phyloP scores from a whole-genome alignment of 352 stramenopile species.

The Phytophthora citricola region DNA sequence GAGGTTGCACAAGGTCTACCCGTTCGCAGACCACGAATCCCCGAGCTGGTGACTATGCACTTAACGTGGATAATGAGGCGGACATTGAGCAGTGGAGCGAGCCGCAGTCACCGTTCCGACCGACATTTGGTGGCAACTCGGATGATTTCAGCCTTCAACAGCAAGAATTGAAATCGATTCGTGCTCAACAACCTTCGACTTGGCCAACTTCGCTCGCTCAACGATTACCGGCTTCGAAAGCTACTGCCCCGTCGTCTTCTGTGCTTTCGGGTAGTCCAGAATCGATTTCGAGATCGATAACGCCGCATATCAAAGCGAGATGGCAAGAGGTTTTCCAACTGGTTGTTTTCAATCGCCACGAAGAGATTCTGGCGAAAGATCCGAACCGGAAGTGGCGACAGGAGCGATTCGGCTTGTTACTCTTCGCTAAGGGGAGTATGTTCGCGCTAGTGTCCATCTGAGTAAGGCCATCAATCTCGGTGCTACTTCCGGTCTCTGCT shows the following conservation, averaged over 20 bases:
- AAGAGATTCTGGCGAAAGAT: constrained; percentile 65
- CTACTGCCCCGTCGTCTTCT: background rate
- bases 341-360: constrained; percentile 62
- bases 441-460: constrained; percentile 53
- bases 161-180: constrained; percentile 3
- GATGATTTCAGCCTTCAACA: constrained; percentile 3
- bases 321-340: constrained; percentile 54
- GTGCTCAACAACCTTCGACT: background rate
- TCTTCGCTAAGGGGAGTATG: constrained; percentile 55
- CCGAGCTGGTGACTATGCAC: constrained; percentile 11
- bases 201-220: background rate
- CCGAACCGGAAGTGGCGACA: constrained; percentile 69
- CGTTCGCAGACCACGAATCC: constrained; percentile 21
- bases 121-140: constrained; percentile 36
- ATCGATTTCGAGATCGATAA: background rate
- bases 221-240: background rate
- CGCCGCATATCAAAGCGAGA: constrained; percentile 28
- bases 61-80: constrained; percentile 17
- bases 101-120: constrained; percentile 20
- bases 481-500: constrained; percentile 45
- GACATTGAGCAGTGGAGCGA: constrained; percentile 12
- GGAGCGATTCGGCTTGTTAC: constrained; percentile 62
- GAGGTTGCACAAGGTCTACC: constrained; percentile 56
- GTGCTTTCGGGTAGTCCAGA: constrained; percentile 3
- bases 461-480: constrained; percentile 59